Evolutionary conservation across 2,329 filamentous ascomycete genomes (phyloP).

Genomic region (Phyllosticta citrichinensis): DNA sequence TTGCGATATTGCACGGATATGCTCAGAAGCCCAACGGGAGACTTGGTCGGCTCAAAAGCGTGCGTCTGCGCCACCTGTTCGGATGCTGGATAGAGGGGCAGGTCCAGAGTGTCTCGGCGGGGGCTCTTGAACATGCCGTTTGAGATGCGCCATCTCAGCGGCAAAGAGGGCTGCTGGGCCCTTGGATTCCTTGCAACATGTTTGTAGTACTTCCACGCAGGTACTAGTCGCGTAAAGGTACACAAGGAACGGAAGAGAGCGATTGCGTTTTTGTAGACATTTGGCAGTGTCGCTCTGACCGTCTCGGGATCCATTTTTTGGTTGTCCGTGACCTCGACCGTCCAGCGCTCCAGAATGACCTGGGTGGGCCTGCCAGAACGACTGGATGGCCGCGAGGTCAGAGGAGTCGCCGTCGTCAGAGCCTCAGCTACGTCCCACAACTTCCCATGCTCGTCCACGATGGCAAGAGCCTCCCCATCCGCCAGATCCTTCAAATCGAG

Average conservation of each 20-base stretch:
- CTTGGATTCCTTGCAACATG: conserved; percentile 59
- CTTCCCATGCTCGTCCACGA: conserved; percentile 81
- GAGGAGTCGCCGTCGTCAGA: conserved; percentile 52
- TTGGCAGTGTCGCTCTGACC: conserved; percentile 47
- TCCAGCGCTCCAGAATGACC: conserved; percentile 86
- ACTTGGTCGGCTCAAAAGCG: conserved; percentile 73
- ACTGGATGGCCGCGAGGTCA: conserved; percentile 38
- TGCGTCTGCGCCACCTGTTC: conserved; percentile 58
- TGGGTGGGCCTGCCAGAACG: conserved; percentile 45
- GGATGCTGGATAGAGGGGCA: conserved; percentile 53
- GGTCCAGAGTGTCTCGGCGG: conserved; percentile 57
- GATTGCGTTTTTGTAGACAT: conserved; percentile 94
- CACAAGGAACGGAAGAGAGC: conserved; percentile 87
- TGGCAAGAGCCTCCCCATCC: conserved; percentile 75
- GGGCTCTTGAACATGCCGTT: conserved; percentile 46
- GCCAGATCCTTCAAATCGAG: conserved; percentile 71
- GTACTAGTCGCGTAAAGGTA: conserved; percentile 69
- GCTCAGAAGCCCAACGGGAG: conserved; percentile 74
- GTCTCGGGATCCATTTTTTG: conserved; percentile 39
- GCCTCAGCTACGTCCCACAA: conserved; percentile 86
- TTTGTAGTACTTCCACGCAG: conserved; percentile 76
- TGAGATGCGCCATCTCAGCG: conserved; percentile 70
- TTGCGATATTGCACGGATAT: conserved; percentile 76
- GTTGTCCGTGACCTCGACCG: conserved; percentile 62
- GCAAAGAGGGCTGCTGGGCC: conserved; percentile 51